Conservation (phyloP, 1,284 basidiomycete genomes). For the Rhodotorula sp. region DNA sequence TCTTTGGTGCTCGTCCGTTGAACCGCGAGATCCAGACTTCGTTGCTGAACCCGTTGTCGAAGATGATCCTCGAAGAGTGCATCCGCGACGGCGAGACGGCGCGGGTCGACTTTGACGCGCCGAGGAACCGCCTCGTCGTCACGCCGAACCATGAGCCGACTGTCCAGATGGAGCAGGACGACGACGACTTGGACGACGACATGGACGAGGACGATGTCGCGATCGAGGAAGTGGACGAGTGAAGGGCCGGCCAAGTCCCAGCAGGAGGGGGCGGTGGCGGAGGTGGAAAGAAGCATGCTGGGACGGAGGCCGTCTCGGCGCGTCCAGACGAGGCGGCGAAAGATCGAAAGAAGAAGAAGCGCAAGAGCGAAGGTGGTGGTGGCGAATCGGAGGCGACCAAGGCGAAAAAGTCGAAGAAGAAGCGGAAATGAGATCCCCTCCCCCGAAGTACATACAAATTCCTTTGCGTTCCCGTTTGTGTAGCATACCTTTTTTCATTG, state of each 20-base stretch:
- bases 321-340: too few species aligned
- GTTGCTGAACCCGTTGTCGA: constrained; percentile 85
- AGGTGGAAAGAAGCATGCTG: neutral
- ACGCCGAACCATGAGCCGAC: constrained; percentile 79
- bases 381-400: too few species aligned
- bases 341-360: too few species aligned
- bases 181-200: constrained; percentile 54
- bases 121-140: constrained; percentile 75
- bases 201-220: constrained; percentile 52
- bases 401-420: too few species aligned
- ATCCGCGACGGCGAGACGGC: constrained; percentile 74
- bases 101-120: constrained; percentile 75
- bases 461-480: too few species aligned
- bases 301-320: too few species aligned
- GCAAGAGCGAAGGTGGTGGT: too few species aligned
- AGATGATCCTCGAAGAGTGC: constrained; percentile 75
- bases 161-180: constrained; percentile 61
- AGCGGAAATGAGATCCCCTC: too few species aligned
- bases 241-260: constrained; percentile 11
- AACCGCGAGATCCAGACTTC: constrained; percentile 90
- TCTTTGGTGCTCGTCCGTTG: constrained; percentile 82
- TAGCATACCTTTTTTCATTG: too few species aligned
- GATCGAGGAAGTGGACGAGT: constrained; percentile 17
- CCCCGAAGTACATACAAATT: too few species aligned
- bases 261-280: neutral